Evolutionary conservation across 345 rosid genomes (phyloP).

Genomic region (Citropsis articulata): DNA sequence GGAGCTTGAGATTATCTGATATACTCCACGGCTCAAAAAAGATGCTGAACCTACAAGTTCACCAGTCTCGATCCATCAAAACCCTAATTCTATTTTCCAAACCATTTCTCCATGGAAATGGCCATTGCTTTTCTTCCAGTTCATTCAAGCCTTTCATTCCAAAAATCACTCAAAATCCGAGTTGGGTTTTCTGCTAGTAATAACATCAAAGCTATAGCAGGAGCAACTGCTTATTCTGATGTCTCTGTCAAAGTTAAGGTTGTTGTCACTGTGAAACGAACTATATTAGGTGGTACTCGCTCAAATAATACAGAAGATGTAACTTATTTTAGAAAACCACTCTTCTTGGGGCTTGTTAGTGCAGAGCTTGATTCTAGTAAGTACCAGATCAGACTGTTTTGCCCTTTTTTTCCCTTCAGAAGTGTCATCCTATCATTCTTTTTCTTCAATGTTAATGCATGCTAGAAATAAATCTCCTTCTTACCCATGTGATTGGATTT

Average conservation of each 20-base stretch:
- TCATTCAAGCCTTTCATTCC: background rate
- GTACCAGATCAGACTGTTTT: background rate
- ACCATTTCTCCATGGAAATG: constrained; percentile 30
- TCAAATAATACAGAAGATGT: background rate
- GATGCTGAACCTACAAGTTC: constrained; percentile 12
- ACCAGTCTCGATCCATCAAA: constrained; percentile 13
- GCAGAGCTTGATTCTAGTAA: constrained; percentile 47
- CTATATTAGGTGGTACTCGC: background rate
- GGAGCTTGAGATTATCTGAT: too few relatives aligned
- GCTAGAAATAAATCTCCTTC: too few relatives aligned
- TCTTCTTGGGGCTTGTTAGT: constrained; percentile 37
- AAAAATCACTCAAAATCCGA: constrained; percentile 6
- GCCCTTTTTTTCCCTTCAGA: background rate
- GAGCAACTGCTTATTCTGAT: background rate
- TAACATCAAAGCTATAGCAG: background rate
- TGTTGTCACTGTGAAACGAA: background rate
- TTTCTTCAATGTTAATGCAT: too few relatives aligned
- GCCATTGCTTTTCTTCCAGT: constrained; percentile 1
- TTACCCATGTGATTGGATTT: too few relatives aligned
- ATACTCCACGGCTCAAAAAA: background rate
- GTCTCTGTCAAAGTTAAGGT: background rate
- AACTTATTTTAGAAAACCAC: background rate
- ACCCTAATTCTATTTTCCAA: constrained; percentile 17
- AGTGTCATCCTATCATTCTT: too few relatives aligned
- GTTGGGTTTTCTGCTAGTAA: background rate